These are phyloP conservation scores for Teratosphaeria zuluensis DNA, from an alignment of 2,329 filamentous ascomycete genomes.

Conservation along the genomic window DNA sequence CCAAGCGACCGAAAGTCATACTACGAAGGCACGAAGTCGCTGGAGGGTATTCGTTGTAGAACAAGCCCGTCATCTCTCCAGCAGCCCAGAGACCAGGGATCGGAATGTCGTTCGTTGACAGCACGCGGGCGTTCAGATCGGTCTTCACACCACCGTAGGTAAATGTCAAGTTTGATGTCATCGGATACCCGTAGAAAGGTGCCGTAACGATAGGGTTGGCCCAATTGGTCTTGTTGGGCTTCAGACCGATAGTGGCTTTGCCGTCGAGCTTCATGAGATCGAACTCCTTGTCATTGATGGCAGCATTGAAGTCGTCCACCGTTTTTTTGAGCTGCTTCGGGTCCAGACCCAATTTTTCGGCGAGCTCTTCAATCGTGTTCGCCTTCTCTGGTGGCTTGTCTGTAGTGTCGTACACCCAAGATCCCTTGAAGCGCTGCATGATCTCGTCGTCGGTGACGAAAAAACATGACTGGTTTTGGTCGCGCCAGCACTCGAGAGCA, in stretches of 20 bases:
- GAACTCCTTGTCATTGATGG: constrained; percentile 31
- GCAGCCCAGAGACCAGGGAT: constrained; percentile 29
- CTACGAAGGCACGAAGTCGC: constrained; percentile 24
- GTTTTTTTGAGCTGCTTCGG: constrained; percentile 29
- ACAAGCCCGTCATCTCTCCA: constrained; percentile 27
- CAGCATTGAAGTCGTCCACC: constrained; percentile 31
- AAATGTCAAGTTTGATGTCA: constrained; percentile 22
- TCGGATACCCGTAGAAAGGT: constrained; percentile 30
- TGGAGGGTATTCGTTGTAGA: constrained; percentile 29
- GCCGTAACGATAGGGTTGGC: constrained; percentile 29
- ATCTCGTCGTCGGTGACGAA: constrained; percentile 34
- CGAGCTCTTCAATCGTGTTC: constrained; percentile 31
- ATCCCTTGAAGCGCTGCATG: constrained; percentile 33
- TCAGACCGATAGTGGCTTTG: constrained; percentile 30
- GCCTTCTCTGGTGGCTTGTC: constrained; percentile 32
- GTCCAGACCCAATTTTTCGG: constrained; percentile 29
- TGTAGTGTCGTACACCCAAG: constrained; percentile 36
- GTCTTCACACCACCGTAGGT: constrained; percentile 33
- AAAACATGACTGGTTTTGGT: constrained; percentile 33
- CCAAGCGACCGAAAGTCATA: constrained; percentile 26
- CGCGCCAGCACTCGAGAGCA: constrained; percentile 31
- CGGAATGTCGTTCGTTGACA: constrained; percentile 31
- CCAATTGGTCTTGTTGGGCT: constrained; percentile 33
- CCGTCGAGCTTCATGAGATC: constrained; percentile 34
- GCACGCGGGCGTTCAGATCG: constrained; percentile 29